These are phyloP conservation scores for Nannochloropsis salina DNA, from an alignment of 108 stramenopile species.

Conservation along the genomic window DNA sequence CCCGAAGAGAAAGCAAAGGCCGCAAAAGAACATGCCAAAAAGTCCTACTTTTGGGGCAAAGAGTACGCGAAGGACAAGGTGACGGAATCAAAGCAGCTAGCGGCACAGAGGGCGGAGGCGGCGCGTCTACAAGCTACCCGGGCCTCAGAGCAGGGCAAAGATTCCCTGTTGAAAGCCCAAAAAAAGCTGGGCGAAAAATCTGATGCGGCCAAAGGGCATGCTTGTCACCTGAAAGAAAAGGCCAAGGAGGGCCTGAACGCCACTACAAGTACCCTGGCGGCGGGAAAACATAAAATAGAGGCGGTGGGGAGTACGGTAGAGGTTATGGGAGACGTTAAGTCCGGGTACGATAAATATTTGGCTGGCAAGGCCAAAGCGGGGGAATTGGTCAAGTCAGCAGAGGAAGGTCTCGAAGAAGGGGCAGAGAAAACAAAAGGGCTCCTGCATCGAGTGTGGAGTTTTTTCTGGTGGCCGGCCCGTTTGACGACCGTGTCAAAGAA, in stretches of 20 bases:
- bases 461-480: neutral
- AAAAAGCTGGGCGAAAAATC: neutral
- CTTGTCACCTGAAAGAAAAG: neutral
- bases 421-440: neutral
- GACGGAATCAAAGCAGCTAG: neutral
- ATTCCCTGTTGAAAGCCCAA: neutral
- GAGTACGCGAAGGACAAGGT: neutral
- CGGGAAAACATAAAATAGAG: neutral
- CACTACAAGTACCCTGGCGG: neutral
- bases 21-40: neutral
- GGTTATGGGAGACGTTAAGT: neutral
- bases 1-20: neutral
- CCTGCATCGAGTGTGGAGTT: neutral
- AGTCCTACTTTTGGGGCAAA: neutral
- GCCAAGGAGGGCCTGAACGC: neutral
- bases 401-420: neutral
- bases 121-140: neutral
- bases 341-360: neutral
- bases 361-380: neutral
- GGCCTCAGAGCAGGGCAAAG: neutral
- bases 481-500: neutral
- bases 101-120: neutral
- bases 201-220: neutral
- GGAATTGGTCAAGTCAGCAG: neutral
- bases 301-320: neutral